Percentiles rank a stretch among this genome's conserved stretches.
Conservation (phyloP, 805 yeast genomes). For the Millerago galiae region DNA sequence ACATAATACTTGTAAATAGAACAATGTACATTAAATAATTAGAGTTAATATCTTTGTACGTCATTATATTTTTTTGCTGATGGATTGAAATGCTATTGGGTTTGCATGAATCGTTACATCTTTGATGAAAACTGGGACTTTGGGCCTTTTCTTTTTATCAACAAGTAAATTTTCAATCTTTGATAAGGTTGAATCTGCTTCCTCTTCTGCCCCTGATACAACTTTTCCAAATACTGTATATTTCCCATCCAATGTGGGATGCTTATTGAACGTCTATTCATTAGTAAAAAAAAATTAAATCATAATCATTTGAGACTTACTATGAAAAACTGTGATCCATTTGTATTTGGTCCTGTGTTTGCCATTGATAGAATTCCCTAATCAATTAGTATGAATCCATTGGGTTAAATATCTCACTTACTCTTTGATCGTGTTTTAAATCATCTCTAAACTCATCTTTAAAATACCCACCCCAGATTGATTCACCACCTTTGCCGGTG, state of each 20-base stretch:
- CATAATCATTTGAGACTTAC: constrained; percentile 9
- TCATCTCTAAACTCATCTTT: constrained; percentile 70
- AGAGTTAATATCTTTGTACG: no score
- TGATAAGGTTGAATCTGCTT: constrained; percentile 23
- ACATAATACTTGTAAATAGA: constrained; percentile 5
- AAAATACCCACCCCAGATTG: constrained; percentile 72
- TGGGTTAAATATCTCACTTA: constrained; percentile 33
- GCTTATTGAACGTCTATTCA: constrained; percentile 63
- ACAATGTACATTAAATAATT: no score
- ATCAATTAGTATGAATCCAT: background rate
- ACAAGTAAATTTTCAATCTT: constrained; percentile 22
- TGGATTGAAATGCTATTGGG: constrained; percentile 30
- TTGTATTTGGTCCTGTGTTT: constrained; percentile 60
- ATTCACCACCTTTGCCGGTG: constrained; percentile 75
- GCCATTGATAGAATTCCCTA: constrained; percentile 63
- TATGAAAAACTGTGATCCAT: constrained; percentile 65
- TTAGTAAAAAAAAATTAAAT: constrained; percentile 2
- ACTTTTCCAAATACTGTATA: constrained; percentile 78
- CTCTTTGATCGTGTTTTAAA: constrained; percentile 59
- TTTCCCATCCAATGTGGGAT: constrained; percentile 69
- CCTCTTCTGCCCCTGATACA: constrained; percentile 39
- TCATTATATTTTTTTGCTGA: background rate
- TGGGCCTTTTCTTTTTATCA: constrained; percentile 33
- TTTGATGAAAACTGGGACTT: constrained; percentile 23
- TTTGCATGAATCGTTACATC: constrained; percentile 36